Evolutionary conservation across 2,329 filamentous ascomycete genomes (phyloP), one percentile per base, ranked within the genome.

Genomic region (Elsinoe perseae): DNA sequence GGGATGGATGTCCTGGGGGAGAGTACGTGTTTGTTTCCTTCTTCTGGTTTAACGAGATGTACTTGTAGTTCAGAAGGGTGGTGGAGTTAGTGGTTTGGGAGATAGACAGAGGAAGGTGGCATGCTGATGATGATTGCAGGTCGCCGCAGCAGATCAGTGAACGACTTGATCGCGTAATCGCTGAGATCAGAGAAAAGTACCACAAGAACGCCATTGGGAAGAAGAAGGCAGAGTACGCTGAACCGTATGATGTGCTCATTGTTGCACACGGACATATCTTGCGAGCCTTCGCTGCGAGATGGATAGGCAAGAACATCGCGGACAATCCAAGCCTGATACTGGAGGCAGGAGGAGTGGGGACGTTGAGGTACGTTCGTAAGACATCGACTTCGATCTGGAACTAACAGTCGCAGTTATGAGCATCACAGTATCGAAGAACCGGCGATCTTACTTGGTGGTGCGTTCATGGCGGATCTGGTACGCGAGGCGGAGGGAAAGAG

Each of bases 211-310:
- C 66, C 20, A 84, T 92, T 61, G 79, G 79, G 7, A 77, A 79
- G 62, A 66, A 73, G 9, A 73, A 71, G 14, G 65, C 63, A 2
- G 58, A 60, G 23, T 65, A 66, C 3, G 54, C 54, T 2, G 60
- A 66, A 55, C 80, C 74, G 23, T 74, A 80, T 14, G 87, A 92
- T 69, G 82, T 92, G 16, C 70, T 92, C 21, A 77, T 95, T 50
- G 89, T 96, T 4, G 91, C 89, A 20, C 91, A 96, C 68, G 91
- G 91, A 0, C 91, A 95, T 72, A 92, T 95, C 57, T 74, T 96
- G 54, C 79, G 91, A 14, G 88, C 89, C 0, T 89, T 96, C 69
- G 90, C 91, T 5, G 88, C 92, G 76, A 79, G 90, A 28, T 96
- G 91, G 91, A 80, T 84, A 0, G 82, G 83, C 0, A 86, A 86